These are phyloP conservation scores for Blastobotrys parvus DNA, from an alignment of 805 yeast genomes.

Conservation along the genomic window DNA sequence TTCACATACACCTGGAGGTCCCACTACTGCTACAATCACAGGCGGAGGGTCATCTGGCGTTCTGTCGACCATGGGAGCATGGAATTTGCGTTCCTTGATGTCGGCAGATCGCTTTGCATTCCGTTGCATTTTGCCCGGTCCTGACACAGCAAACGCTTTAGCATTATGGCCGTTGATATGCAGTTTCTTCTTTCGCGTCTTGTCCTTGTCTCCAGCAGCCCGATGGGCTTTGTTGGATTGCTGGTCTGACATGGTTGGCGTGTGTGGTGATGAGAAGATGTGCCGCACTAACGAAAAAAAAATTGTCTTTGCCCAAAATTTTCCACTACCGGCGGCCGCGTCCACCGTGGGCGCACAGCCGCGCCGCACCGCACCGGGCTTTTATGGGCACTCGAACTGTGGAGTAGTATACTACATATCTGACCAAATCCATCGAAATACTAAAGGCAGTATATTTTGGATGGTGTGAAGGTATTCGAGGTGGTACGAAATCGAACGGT, in stretches of 20 bases:
- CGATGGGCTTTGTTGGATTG: constrained; percentile 83
- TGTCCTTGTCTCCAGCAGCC: constrained; percentile 40
- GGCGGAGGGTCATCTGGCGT: constrained; percentile 99
- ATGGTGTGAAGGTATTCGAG: no score
- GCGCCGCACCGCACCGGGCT: no score
- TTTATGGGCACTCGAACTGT: no score
- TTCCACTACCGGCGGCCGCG: no score
- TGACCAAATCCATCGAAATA: no score
- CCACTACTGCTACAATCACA: constrained; percentile 90
- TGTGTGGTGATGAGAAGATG: no score
- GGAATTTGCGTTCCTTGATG: constrained; percentile 69
- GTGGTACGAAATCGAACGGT: no score
- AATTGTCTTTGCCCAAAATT: no score
- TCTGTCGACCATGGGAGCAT: constrained; percentile 96
- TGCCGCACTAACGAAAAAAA: no score
- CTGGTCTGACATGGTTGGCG: constrained; percentile 23
- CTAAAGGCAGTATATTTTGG: no score
- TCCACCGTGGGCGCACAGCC: no score
- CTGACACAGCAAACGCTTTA: constrained; percentile 73
- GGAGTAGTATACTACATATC: no score
- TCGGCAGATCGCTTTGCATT: constrained; percentile 83
- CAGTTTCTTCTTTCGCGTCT: constrained; percentile 74
- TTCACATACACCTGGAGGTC: constrained; percentile 70
- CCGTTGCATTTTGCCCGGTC: constrained; percentile 79
- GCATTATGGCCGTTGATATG: constrained; percentile 83